phyloP scores from a whole-genome alignment of 441 rosid species.

The Populus trichocarpa region DNA sequence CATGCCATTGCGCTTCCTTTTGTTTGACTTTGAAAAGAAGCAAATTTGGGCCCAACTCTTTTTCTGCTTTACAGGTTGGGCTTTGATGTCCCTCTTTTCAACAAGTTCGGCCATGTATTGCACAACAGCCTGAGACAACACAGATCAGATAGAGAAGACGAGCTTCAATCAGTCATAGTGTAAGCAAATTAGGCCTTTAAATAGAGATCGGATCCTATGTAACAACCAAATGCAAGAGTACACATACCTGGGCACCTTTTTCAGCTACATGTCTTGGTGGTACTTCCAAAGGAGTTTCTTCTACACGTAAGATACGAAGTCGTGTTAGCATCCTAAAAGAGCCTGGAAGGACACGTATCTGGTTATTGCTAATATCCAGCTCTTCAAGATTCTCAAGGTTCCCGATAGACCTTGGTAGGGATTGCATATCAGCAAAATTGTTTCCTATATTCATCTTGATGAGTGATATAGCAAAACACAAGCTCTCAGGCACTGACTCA shows the following conservation, averaged over 20 bases:
- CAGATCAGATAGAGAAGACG: constrained; percentile 7
- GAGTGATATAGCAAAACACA: constrained; percentile 79
- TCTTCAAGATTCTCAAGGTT: constrained; percentile 94
- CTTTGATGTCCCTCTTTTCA: constrained; percentile 53
- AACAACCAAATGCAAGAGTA: neutral
- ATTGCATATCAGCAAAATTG: constrained; percentile 84
- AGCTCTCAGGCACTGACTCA: constrained; percentile 94
- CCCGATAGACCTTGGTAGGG: constrained; percentile 85
- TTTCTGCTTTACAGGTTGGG: constrained; percentile 56
- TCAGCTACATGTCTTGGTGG: constrained; percentile 74
- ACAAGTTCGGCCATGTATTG: constrained; percentile 75
- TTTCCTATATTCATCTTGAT: constrained; percentile 87
- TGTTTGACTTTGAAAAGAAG: constrained; percentile 82
- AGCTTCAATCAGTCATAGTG: neutral
- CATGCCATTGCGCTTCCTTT: constrained; percentile 56
- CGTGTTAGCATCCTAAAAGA: constrained; percentile 72
- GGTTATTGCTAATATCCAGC: constrained; percentile 93
- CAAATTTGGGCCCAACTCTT: constrained; percentile 79
- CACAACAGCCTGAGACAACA: constrained; percentile 57
- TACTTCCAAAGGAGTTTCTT: constrained; percentile 86
- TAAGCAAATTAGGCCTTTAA: neutral
- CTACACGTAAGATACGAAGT: constrained; percentile 53
- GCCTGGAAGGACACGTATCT: constrained; percentile 83
- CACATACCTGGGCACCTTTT: constrained; percentile 83
- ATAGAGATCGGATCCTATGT: neutral